A percentile compares a stretch with the other conserved stretches of the same genome.
Conservation (phyloP, 192 early-diverging fungal species). For the Cladochytrium replicatum region DNA sequence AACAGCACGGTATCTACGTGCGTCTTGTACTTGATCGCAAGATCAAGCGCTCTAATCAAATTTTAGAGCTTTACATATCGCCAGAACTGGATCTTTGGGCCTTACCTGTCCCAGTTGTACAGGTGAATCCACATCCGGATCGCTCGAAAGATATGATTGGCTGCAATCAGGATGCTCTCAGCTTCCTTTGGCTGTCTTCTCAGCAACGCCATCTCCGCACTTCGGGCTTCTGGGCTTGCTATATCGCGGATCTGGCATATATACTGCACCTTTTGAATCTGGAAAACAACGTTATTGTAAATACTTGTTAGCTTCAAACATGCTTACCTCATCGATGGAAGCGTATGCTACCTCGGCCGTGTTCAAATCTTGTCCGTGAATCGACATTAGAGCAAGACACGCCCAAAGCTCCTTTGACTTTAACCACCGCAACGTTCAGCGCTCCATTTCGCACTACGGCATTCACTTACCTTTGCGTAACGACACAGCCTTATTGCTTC, state of each 20-base stretch:
- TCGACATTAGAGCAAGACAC: slow-evolving; percentile 45
- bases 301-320: no score
- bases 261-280: slow-evolving; percentile 45
- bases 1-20: slow-evolving; percentile 50
- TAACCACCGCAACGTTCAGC: not conserved
- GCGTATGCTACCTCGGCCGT: slow-evolving; percentile 55
- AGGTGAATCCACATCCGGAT: slow-evolving; percentile 43
- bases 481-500: slow-evolving; percentile 47
- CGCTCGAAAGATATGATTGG: slow-evolving; percentile 35
- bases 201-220: slow-evolving; percentile 44
- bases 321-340: slow-evolving; percentile 38
- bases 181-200: slow-evolving; percentile 41
- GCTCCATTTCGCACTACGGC: no score
- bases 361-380: slow-evolving; percentile 45
- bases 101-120: slow-evolving; percentile 51
- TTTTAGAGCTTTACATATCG: not conserved
- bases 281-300: no score
- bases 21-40: slow-evolving; percentile 50
- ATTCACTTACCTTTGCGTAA: slow-evolving; percentile 31
- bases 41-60: slow-evolving; percentile 39
- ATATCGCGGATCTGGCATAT: slow-evolving; percentile 45
- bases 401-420: slow-evolving; percentile 49
- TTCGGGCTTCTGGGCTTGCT: slow-evolving; percentile 32
- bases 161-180: slow-evolving; percentile 39
- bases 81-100: not conserved